phyloP scores from a whole-genome alignment of 129 eudicot genomes.

The Deinandra increscens region DNA sequence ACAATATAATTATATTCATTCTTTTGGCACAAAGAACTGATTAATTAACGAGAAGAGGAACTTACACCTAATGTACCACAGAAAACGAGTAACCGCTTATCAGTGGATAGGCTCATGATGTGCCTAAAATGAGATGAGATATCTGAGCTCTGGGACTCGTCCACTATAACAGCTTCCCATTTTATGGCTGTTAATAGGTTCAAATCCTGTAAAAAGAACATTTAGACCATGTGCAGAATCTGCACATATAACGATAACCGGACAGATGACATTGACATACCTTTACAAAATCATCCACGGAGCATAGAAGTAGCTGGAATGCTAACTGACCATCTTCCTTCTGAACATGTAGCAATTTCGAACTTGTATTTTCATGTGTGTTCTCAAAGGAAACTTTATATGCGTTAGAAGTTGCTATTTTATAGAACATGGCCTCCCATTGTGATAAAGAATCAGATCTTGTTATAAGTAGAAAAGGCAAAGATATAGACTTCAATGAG shows the following conservation, averaged over 20 bases:
- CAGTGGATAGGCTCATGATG: constrained; percentile 45
- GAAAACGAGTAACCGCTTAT: constrained; percentile 49
- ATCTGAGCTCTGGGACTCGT: constrained; percentile 45
- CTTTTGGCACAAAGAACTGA: constrained; percentile 8
- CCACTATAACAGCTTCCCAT: constrained; percentile 70
- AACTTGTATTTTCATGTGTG: constrained; percentile 38
- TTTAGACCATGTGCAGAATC: constrained; percentile 14
- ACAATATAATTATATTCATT: constrained; percentile 14
- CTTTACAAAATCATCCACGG: constrained; percentile 50
- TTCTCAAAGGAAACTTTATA: constrained; percentile 48
- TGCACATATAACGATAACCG: constrained; percentile 13
- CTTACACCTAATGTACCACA: constrained; percentile 53
- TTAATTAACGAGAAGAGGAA: constrained; percentile 10
- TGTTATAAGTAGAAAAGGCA: constrained; percentile 62
- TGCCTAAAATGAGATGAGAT: constrained; percentile 33
- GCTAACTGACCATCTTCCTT: constrained; percentile 47
- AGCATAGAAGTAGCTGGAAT: constrained; percentile 61
- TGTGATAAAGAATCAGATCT: constrained; percentile 30
- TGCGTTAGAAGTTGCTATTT: constrained; percentile 41
- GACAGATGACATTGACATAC: constrained; percentile 30
- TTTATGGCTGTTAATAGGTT: constrained; percentile 36
- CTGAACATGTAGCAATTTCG: constrained; percentile 45
- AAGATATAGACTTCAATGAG: constrained; percentile 44
- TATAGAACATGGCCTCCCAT: constrained; percentile 70
- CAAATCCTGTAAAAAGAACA: constrained; percentile 49